phyloP scores from a whole-genome alignment of 257 asterid species.

The Fraxinus americana region DNA sequence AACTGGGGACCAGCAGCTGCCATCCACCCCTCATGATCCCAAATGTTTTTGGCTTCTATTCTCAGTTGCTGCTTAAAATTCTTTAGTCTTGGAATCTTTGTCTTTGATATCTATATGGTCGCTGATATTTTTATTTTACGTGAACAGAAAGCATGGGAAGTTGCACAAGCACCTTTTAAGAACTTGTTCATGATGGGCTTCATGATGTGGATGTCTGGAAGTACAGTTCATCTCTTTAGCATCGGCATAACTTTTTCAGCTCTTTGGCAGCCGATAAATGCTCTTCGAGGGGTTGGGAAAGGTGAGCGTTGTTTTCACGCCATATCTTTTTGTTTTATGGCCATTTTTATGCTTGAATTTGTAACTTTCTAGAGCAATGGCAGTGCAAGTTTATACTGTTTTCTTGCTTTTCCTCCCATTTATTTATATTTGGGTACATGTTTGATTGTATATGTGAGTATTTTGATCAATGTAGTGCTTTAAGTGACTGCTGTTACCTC shows the following conservation, averaged over 20 bases:
- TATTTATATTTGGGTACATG: conserved; percentile 5
- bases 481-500: neutral
- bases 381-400: neutral
- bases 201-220: conserved; percentile 99
- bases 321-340: neutral
- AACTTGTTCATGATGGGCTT: conserved; percentile 95
- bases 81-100: neutral
- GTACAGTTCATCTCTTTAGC: conserved; percentile 95
- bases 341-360: neutral
- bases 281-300: conserved; percentile 94
- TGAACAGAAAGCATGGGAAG: conserved; percentile 98
- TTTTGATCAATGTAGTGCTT: neutral
- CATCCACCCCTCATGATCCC: neutral
- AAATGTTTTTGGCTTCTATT: neutral
- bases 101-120: conserved; percentile 1
- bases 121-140: conserved; percentile 10
- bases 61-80: neutral
- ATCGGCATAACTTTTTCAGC: conserved; percentile 97
- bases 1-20: neutral
- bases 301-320: conserved; percentile 45
- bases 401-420: neutral
- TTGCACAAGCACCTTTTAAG: conserved; percentile 95
- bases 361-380: neutral
- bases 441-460: neutral
- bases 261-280: conserved; percentile 91